Conservation (phyloP, 306 rosid species). For the Herpetospermum pedunculosum region DNA sequence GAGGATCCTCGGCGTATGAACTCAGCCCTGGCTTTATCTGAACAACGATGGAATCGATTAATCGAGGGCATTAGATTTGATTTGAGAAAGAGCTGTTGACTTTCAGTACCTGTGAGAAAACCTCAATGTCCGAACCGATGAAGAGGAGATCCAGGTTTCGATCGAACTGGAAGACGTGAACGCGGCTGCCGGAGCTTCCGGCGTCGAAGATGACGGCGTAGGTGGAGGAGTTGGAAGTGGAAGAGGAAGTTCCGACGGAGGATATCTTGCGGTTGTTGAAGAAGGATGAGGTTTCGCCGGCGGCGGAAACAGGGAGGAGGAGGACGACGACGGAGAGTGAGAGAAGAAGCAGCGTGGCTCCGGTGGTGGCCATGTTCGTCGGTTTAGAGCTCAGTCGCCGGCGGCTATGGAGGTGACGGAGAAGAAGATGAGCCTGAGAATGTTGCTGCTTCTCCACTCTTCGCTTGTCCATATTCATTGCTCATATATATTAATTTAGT, state of each 20-base stretch:
- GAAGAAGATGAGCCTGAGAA: not conserved
- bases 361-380: not conserved
- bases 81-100: not conserved
- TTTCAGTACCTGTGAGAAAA: slow-evolving; percentile 47
- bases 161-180: slow-evolving; percentile 78
- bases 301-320: slow-evolving; percentile 43
- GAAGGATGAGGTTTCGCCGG: slow-evolving; percentile 25
- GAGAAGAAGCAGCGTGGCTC: not conserved
- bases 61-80: not conserved
- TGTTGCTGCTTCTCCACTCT: not conserved
- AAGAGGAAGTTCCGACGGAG: slow-evolving; percentile 16
- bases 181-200: slow-evolving; percentile 99
- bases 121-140: slow-evolving; percentile 81
- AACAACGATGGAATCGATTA: not conserved
- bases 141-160: slow-evolving; percentile 56
- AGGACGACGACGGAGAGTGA: not conserved
- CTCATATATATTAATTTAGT: not conserved
- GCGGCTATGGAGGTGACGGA: not conserved
- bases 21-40: slow-evolving; percentile 66
- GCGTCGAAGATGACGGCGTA: slow-evolving; percentile 91
- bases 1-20: slow-evolving; percentile 54
- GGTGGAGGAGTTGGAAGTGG: slow-evolving; percentile 6
- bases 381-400: not conserved
- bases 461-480: not conserved
- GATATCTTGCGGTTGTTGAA: slow-evolving; percentile 44